phyloP scores from a whole-genome alignment of 2,329 filamentous ascomycete species.

The Balansia obtecta region DNA sequence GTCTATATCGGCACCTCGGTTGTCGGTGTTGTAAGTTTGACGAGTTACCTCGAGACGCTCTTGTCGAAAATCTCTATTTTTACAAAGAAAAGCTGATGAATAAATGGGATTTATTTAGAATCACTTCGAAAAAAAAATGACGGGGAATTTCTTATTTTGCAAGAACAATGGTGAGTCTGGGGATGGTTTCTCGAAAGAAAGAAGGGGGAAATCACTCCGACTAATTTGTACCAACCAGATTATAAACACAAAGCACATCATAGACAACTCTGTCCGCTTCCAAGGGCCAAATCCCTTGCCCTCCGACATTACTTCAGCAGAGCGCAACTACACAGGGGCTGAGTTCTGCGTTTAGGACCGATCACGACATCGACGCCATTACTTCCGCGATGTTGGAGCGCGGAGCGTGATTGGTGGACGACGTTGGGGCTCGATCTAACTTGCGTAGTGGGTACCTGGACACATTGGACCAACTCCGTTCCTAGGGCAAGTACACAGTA shows the following conservation, averaged over 20 bases:
- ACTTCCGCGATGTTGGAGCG: slow-evolving; percentile 29
- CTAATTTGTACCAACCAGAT: neutral
- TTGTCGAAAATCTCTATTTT: neutral
- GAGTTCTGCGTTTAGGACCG: slow-evolving; percentile 22
- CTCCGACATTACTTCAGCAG: neutral
- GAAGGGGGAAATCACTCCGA: neutral
- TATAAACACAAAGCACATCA: slow-evolving; percentile 3
- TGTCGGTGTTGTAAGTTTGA: too few relatives aligned
- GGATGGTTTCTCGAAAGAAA: neutral
- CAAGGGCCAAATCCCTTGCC: neutral
- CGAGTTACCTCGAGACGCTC: too few relatives aligned
- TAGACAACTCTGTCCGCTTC: neutral
- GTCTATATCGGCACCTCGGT: too few relatives aligned
- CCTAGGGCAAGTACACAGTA: neutral
- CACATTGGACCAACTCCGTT: too few relatives aligned
- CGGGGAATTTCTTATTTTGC: neutral
- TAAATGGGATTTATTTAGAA: neutral
- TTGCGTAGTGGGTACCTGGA: slow-evolving; percentile 5
- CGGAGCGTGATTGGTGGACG: slow-evolving; percentile 23
- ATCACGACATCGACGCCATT: slow-evolving; percentile 42
- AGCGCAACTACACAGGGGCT: slow-evolving; percentile 6
- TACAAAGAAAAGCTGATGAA: neutral
- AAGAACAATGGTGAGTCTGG: neutral
- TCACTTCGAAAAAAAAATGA: neutral
- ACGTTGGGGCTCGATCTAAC: slow-evolving; percentile 10